Evolutionary conservation across 108 stramenopile genomes (phyloP), one percentile per base, ranked within the genome.

Genomic region (Nitzschia sp.): DNA sequence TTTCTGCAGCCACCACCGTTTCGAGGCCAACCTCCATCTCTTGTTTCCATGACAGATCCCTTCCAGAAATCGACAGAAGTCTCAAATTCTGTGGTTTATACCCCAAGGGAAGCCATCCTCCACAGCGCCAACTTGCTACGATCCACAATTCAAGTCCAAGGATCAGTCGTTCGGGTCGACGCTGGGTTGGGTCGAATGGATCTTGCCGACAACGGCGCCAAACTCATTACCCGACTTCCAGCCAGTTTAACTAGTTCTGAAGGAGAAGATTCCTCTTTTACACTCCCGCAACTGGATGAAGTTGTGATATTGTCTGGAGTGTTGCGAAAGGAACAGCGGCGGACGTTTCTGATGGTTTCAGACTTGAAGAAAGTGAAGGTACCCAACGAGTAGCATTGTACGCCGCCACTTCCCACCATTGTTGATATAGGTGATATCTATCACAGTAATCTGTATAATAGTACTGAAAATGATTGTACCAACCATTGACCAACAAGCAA

Each of bases 341-440:
- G 53, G 12, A 54, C 53, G 24, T 54, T 54, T 54, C 22, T 54
- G 17, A 48, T 48, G 46, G 46, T 17, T 17, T 17, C 46, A 48
- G 17, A 48, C 9, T 43, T 43, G 12, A 9, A 43, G 12, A n/a
- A n/a, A n/a, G n/a, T n/a, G n/a, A n/a, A n/a, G n/a, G n/a, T n/a
- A n/a, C n/a, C n/a, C n/a, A n/a, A n/a, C n/a, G n/a, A n/a, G n/a
- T n/a, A n/a, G n/a, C n/a, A n/a, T n/a, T n/a, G n/a, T n/a, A n/a
- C n/a, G n/a, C n/a, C n/a, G n/a, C n/a, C n/a, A n/a, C n/a, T n/a
- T n/a, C n/a, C n/a, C n/a, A n/a, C n/a, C n/a, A n/a, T n/a, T n/a
- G n/a, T n/a, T n/a, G 29, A 34, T 34, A 34, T 34, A 3, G 29
- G 29, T 34, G 29, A 34, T 34, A 34, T 34, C 29, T 34, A 34